Percentiles rank a stretch among this genome's conserved stretches.
Conservation (phyloP, 2,329 filamentous ascomycete species). For the Botrytis cinerea region DNA sequence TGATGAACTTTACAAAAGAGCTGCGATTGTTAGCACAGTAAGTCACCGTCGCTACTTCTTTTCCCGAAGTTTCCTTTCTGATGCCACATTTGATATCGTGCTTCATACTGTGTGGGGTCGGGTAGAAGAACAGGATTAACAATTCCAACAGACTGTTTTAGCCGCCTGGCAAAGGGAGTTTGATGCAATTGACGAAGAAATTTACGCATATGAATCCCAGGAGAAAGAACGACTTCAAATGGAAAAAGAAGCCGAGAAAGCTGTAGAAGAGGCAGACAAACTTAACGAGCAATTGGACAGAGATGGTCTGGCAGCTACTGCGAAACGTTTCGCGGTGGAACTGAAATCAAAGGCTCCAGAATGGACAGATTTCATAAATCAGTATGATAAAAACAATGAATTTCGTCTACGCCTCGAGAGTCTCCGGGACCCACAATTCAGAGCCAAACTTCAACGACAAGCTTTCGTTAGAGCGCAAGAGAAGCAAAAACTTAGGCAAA, state of each 20-base stretch:
- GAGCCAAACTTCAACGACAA: constrained; percentile 23
- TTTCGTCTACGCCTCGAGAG: constrained; percentile 22
- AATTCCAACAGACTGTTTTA: constrained; percentile 27
- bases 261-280: constrained; percentile 29
- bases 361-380: constrained; percentile 21
- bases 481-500: constrained; percentile 10
- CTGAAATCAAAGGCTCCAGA: constrained; percentile 12
- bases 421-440: constrained; percentile 27
- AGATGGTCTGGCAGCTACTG: constrained; percentile 23
- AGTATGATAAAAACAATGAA: constrained; percentile 18
- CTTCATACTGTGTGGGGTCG: not conserved
- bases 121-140: constrained; percentile 1
- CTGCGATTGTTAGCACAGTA: constrained; percentile 27
- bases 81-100: not conserved
- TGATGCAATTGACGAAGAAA: constrained; percentile 35
- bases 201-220: constrained; percentile 33
- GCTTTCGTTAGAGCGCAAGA: constrained; percentile 19
- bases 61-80: not conserved
- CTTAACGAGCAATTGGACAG: constrained; percentile 25
- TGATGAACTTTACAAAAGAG: constrained; percentile 36
- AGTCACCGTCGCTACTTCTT: not conserved
- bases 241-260: constrained; percentile 30
- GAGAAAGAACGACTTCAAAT: constrained; percentile 29
- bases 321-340: constrained; percentile 14
- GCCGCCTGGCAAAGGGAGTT: constrained; percentile 36